Evolutionary conservation across 768 basidiomycete species (phyloP).

Genomic region (Boletus subparvulus): DNA sequence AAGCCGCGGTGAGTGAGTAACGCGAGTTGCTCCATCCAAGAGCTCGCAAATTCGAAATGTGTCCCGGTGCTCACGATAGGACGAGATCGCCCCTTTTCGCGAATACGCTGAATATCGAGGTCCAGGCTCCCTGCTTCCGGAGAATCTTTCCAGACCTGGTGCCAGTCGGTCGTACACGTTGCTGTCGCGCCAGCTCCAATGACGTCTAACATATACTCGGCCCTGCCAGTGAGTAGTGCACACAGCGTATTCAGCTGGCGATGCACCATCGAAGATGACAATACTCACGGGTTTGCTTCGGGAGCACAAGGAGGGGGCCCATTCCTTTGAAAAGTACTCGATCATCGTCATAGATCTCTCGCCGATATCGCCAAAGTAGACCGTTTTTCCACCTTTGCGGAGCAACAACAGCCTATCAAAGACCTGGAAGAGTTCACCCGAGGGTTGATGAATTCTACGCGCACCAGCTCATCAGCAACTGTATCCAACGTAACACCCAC

Average conservation of each 20-base stretch:
- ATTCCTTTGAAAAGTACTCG: slow-evolving; percentile 24
- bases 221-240: slow-evolving; percentile 33
- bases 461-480: not conserved
- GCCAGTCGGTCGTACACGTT: slow-evolving; percentile 46
- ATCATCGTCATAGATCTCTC: slow-evolving; percentile 22
- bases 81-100: slow-evolving; percentile 36
- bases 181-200: slow-evolving; percentile 59
- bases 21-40: slow-evolving; percentile 28
- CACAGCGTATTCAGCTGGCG: not conserved
- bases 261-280: not conserved
- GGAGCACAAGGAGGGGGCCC: slow-evolving; percentile 18
- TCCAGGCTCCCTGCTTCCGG: slow-evolving; percentile 38
- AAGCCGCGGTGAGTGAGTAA: too few species aligned
- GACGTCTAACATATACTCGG: slow-evolving; percentile 49
- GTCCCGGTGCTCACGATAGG: slow-evolving; percentile 18
- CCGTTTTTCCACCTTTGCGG: slow-evolving; percentile 57
- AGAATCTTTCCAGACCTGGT: slow-evolving; percentile 47
- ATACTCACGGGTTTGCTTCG: slow-evolving; percentile 26
- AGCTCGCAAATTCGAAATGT: slow-evolving; percentile 36
- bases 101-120: slow-evolving; percentile 44
- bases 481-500: not conserved
- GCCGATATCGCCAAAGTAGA: slow-evolving; percentile 58
- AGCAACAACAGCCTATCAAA: slow-evolving; percentile 54
- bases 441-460: slow-evolving; percentile 34
- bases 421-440: slow-evolving; percentile 48